phyloP scores from a whole-genome alignment of 441 rosid genomes.

The Adansonia madagascariensis region DNA sequence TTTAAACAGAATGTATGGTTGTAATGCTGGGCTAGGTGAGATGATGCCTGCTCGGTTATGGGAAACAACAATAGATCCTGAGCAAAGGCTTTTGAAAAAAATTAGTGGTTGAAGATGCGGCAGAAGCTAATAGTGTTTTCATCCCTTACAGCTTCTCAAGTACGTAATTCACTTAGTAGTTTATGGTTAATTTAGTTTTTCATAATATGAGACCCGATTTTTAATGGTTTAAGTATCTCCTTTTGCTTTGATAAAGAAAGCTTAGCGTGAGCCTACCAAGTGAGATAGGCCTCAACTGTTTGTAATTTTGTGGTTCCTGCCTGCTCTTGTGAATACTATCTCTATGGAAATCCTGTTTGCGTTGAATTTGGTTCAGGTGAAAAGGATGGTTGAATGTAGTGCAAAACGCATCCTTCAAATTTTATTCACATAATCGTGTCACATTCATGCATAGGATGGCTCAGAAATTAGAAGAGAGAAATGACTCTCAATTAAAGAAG shows the following conservation, averaged over 20 bases:
- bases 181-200: neutral
- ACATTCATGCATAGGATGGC: neutral
- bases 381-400: neutral
- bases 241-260: neutral
- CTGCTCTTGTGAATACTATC: neutral
- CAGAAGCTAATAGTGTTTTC: slow-evolving; percentile 72
- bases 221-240: neutral
- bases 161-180: slow-evolving; percentile 33
- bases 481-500: too few relatives aligned
- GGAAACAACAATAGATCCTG: slow-evolving; percentile 91
- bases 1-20: slow-evolving; percentile 12
- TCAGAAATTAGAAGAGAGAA: too few relatives aligned
- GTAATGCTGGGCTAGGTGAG: slow-evolving; percentile 79
- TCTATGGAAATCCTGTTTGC: neutral
- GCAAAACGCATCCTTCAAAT: neutral
- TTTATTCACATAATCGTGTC: neutral
- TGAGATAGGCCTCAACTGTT: neutral
- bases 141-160: slow-evolving; percentile 84
- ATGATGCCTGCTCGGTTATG: slow-evolving; percentile 93
- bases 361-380: neutral
- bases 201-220: neutral
- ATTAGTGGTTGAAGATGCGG: slow-evolving; percentile 73
- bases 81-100: slow-evolving; percentile 70
- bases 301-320: neutral
- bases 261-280: neutral